Evolutionary conservation across 306 rosid species (phyloP).

Genomic region (Urtica urens): DNA sequence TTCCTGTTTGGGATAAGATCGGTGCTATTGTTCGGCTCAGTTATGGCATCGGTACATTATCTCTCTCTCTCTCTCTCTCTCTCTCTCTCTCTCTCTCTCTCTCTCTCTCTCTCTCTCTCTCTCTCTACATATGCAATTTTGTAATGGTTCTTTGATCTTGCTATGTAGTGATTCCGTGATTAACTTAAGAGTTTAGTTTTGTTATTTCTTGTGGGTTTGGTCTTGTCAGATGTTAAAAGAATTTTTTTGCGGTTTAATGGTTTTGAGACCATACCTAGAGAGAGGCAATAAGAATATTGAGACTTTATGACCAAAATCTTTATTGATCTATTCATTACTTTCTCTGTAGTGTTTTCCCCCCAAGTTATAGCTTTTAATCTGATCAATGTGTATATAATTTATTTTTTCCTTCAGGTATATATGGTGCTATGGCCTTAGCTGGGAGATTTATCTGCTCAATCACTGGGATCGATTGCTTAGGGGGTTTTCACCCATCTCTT

Average conservation of each 20-base stretch:
- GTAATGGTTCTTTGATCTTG: too few relatives aligned
- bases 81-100: not conserved
- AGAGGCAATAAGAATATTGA: too few relatives aligned
- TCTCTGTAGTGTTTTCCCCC: too few relatives aligned
- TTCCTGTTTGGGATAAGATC: slow-evolving; percentile 87
- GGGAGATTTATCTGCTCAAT: slow-evolving; percentile 83
- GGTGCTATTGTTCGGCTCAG: slow-evolving; percentile 86
- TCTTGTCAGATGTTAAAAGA: too few relatives aligned
- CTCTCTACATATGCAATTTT: not conserved
- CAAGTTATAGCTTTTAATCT: too few relatives aligned
- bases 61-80: slow-evolving; percentile 1
- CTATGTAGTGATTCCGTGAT: too few relatives aligned
- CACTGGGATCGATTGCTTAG: slow-evolving; percentile 70
- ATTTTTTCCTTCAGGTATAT: slow-evolving; percentile 54
- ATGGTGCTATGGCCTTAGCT: slow-evolving; percentile 88
- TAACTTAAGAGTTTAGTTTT: too few relatives aligned
- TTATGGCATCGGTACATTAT: slow-evolving; percentile 96
- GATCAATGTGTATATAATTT: not conserved
- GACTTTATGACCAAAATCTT: not conserved
- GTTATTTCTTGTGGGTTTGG: too few relatives aligned
- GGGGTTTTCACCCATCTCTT: slow-evolving; percentile 70
- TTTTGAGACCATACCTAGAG: not conserved
- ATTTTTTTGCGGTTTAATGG: too few relatives aligned
- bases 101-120: not conserved
- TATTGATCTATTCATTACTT: too few relatives aligned